phyloP scores from a whole-genome alignment of 805 yeast species.

The Saccharomycopsis sp. region DNA sequence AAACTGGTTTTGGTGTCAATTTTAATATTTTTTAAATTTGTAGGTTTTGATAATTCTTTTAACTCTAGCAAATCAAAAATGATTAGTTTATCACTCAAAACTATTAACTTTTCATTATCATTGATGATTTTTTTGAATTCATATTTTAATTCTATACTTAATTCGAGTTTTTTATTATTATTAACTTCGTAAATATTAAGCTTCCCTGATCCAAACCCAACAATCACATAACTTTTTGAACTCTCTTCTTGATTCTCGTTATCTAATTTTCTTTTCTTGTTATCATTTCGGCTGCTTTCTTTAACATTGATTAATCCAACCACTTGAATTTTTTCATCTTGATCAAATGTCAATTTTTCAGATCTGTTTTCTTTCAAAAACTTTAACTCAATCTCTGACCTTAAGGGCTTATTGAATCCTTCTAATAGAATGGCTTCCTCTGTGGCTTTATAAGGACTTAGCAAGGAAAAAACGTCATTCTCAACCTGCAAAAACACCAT shows the following conservation, averaged over 20 bases:
- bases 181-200: no score
- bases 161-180: no score
- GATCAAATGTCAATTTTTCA: background rate
- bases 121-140: background rate
- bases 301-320: slow-evolving; percentile 5
- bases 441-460: background rate
- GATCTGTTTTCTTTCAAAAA: background rate
- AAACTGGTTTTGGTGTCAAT: background rate
- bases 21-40: background rate
- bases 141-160: background rate
- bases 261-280: slow-evolving; percentile 10
- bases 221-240: no score
- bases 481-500: background rate
- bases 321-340: slow-evolving; percentile 1
- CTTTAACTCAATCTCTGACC: slow-evolving; percentile 9
- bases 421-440: background rate
- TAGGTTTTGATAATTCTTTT: background rate
- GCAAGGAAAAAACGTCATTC: background rate
- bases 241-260: background rate
- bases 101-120: background rate
- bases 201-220: no score
- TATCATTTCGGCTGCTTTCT: background rate
- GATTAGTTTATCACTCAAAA: background rate
- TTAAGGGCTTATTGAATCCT: slow-evolving; percentile 10
- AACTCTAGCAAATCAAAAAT: background rate